These are phyloP conservation scores for Cardiospermum halicacabum DNA, from an alignment of 345 rosid species.

Conservation along the genomic window DNA sequence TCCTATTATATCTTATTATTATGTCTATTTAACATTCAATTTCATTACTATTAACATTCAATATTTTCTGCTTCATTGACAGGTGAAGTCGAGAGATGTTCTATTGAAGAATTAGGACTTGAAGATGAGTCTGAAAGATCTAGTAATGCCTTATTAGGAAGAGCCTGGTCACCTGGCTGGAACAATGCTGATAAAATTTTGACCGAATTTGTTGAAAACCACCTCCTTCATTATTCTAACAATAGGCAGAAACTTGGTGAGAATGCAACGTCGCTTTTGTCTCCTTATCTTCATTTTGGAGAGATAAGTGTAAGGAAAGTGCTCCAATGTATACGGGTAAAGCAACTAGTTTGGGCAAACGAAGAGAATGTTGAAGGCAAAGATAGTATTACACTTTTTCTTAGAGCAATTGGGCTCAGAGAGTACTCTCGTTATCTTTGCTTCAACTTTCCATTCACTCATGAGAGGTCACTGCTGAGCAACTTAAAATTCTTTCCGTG, in stretches of 20 bases:
- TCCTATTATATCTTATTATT: not conserved
- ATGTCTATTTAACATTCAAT: too few species aligned
- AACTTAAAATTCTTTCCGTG: constrained; percentile 79
- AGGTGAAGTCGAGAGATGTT: constrained; percentile 52
- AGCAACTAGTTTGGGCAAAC: constrained; percentile 69
- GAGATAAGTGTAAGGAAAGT: constrained; percentile 87
- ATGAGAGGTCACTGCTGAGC: constrained; percentile 60
- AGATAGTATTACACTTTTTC: constrained; percentile 59
- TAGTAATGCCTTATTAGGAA: constrained; percentile 78
- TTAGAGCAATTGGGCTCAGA: constrained; percentile 75
- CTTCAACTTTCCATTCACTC: constrained; percentile 91
- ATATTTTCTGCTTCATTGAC: constrained; percentile 16
- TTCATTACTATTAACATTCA: constrained; percentile 5
- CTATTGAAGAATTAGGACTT: constrained; percentile 66
- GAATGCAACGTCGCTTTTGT: constrained; percentile 66
- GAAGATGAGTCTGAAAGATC: constrained; percentile 81
- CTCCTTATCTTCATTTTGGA: constrained; percentile 93
- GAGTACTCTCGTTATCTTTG: constrained; percentile 93
- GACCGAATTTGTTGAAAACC: constrained; percentile 60
- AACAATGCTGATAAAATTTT: constrained; percentile 69
- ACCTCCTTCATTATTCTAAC: constrained; percentile 50
- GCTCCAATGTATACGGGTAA: constrained; percentile 59
- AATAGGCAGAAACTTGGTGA: constrained; percentile 57
- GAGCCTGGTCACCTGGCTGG: constrained; percentile 98
- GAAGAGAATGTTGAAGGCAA: constrained; percentile 56